phyloP scores from a whole-genome alignment of 495 filamentous ascomycete species.

The Aspergillus diversus region DNA sequence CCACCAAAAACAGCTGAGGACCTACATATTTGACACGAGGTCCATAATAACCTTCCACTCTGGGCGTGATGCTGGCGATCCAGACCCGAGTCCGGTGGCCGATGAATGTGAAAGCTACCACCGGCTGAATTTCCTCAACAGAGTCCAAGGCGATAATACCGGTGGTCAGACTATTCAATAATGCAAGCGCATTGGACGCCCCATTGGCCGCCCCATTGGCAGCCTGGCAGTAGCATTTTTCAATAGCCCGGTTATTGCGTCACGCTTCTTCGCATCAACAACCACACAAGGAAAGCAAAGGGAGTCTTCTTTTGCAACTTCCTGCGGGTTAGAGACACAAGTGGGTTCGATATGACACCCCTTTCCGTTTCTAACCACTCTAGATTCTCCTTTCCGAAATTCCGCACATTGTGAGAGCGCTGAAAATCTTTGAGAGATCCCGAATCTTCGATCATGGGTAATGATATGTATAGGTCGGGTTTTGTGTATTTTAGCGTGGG shows the following conservation, averaged over 20 bases:
- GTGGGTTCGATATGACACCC: slow-evolving; percentile 4
- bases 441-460: slow-evolving; percentile 3
- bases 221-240: slow-evolving; percentile 9
- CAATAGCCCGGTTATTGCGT: neutral
- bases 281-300: slow-evolving; percentile 11
- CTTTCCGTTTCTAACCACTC: slow-evolving; percentile 2
- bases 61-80: slow-evolving; percentile 7
- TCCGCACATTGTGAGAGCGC: neutral
- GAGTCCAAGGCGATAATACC: neutral
- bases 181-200: slow-evolving; percentile 7
- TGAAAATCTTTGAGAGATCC: neutral
- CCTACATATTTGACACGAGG: slow-evolving; percentile 16
- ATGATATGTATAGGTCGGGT: slow-evolving; percentile 13
- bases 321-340: neutral
- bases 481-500: slow-evolving; percentile 4
- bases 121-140: slow-evolving; percentile 3
- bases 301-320: neutral
- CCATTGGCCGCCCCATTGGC: slow-evolving; percentile 10
- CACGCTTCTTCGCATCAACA: slow-evolving; percentile 7
- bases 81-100: slow-evolving; percentile 10
- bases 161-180: slow-evolving; percentile 1
- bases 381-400: neutral
- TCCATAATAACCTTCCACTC: neutral
- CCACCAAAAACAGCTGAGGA: neutral
- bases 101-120: slow-evolving; percentile 9